Conservation (phyloP, 768 basidiomycete species). For the Macrolepiota fuliginosa region DNA sequence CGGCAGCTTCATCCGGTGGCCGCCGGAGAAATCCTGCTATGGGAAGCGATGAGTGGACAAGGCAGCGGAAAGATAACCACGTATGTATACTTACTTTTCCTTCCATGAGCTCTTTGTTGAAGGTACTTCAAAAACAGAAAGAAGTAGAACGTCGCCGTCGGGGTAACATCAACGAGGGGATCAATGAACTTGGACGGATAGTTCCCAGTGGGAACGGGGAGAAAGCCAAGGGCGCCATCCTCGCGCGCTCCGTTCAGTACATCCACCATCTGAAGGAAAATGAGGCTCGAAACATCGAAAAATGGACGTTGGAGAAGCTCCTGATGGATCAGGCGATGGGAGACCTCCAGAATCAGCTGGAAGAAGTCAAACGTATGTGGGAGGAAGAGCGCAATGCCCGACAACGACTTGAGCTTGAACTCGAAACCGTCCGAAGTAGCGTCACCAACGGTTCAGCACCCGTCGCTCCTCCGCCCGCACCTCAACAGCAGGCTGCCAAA, state of each 20-base stretch:
- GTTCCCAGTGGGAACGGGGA: slow-evolving; percentile 87
- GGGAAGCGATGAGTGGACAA: slow-evolving; percentile 77
- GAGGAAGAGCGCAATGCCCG: slow-evolving; percentile 70
- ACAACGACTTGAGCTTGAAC: slow-evolving; percentile 61
- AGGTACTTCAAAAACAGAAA: slow-evolving; percentile 57
- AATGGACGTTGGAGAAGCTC: slow-evolving; percentile 91
- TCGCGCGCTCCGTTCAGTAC: slow-evolving; percentile 86
- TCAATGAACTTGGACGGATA: slow-evolving; percentile 86
- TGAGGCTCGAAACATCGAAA: slow-evolving; percentile 87
- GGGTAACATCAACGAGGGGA: slow-evolving; percentile 96
- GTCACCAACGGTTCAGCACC: slow-evolving; percentile 19
- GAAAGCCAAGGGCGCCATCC: slow-evolving; percentile 87
- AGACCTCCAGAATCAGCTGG: slow-evolving; percentile 78
- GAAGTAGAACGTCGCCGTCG: slow-evolving; percentile 94
- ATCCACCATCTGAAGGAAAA: slow-evolving; percentile 91
- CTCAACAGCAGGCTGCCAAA: background rate
- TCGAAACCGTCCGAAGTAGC: slow-evolving; percentile 50
- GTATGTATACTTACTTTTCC: slow-evolving; percentile 35
- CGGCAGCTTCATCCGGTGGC: slow-evolving; percentile 32
- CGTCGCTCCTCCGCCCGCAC: background rate
- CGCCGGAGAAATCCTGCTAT: slow-evolving; percentile 61
- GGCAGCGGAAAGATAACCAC: slow-evolving; percentile 81
- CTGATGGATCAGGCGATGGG: slow-evolving; percentile 93
- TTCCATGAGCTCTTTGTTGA: background rate
- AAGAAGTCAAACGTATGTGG: slow-evolving; percentile 79